Evolutionary conservation across 1,284 basidiomycete genomes (phyloP), one percentile per base, ranked within the genome.

Genomic region (Leucoagaricus sp.): DNA sequence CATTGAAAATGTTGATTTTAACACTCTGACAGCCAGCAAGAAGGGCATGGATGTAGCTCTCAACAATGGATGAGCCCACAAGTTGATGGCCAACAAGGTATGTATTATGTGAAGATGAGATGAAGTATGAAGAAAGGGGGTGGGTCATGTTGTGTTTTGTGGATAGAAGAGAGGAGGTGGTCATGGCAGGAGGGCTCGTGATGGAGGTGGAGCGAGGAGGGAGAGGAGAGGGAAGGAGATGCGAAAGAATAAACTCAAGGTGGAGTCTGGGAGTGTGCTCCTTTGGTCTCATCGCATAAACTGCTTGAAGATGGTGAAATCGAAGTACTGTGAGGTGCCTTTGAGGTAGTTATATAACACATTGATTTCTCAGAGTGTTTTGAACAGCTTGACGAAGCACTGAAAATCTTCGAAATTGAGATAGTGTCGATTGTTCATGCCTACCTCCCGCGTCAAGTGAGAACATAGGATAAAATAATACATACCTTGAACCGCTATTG

Each of bases 1-100:
- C 95, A 61, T 98, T 92, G 73, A 89, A 97, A 53, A 96, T 89
- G 65, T 99, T 96, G 64, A 99, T 93, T 72, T 98, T 94, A 29
- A 99, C 96, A 61, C 91, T 94, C n/a, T 96, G 84, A 65, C 96
- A 98, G 29, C 94, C 89, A 50, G 91, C 90, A 51, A 97, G 77
- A 41, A 98, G 74, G 0, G 95, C 95, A 0, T 96, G 84, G 55
- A 98, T 94, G 68, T 98, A 99, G 0, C 96, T 96, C 67, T 98
- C 96, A 29, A 96, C 88, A 0, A 96, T 97, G 63, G 92, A 95
- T 54, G 88, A 85, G 4, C 96, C 96, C 3, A 96, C 87, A 58
- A 97, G 87, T 68, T 99, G 96, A 63, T 94, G 87, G 0, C 95
- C 96, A 4, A 96, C 87, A 5, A 99, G 86, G 67, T 99, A n/a